Evolutionary conservation across 2,329 filamentous ascomycete species (phyloP).

Genomic region (Zasmidium cellare): DNA sequence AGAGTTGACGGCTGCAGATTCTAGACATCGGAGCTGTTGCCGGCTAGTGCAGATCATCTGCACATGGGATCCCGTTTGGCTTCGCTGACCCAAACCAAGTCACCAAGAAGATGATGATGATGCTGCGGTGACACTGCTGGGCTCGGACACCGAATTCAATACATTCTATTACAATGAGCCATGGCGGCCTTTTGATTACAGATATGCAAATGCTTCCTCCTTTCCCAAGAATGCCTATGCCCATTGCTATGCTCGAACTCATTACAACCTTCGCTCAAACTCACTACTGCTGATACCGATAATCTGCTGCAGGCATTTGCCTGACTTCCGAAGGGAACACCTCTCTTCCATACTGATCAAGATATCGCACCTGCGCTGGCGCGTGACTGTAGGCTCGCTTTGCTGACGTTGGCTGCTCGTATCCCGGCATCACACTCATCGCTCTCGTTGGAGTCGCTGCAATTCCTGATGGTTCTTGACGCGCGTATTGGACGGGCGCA

Average conservation of each 20-base stretch:
- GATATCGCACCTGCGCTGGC: slow-evolving; percentile 36
- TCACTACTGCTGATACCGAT: slow-evolving; percentile 28
- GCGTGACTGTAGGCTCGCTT: slow-evolving; percentile 19
- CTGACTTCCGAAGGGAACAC: slow-evolving; percentile 28
- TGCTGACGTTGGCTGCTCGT: slow-evolving; percentile 21
- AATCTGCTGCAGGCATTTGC: slow-evolving; percentile 25
- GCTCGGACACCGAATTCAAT: background rate
- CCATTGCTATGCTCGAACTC: slow-evolving; percentile 6
- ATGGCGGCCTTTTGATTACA: background rate
- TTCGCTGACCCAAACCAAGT: too few relatives aligned
- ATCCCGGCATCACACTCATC: slow-evolving; percentile 42
- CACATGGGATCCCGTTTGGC: too few relatives aligned
- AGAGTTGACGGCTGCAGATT: too few relatives aligned
- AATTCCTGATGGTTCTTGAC: slow-evolving; percentile 19
- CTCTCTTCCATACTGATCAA: slow-evolving; percentile 42
- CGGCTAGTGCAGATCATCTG: too few relatives aligned
- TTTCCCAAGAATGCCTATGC: background rate
- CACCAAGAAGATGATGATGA: too few relatives aligned
- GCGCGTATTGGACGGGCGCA: slow-evolving; percentile 42
- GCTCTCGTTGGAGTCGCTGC: slow-evolving; percentile 29
- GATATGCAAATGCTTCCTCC: background rate
- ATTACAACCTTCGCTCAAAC: background rate
- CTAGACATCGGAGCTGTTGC: too few relatives aligned
- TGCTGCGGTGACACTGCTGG: background rate
- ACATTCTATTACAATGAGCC: background rate